These are phyloP conservation scores for Xylariales sp. DNA, from an alignment of 2,329 filamentous ascomycete genomes.

Conservation along the genomic window DNA sequence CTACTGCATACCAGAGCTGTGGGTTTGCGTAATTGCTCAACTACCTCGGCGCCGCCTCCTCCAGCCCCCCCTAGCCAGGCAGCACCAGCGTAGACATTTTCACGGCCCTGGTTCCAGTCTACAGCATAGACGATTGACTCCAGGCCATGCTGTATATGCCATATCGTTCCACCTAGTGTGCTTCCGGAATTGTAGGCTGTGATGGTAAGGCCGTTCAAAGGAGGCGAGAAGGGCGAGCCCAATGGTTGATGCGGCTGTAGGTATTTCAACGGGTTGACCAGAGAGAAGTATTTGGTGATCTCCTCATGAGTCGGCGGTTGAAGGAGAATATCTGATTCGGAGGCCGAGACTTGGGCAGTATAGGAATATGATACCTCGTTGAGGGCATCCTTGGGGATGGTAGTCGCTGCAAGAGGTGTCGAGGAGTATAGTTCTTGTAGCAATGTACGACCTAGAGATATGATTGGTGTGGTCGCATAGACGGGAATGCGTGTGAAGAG, in stretches of 20 bases:
- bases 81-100: slow-evolving; percentile 89
- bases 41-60: slow-evolving; percentile 79
- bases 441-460: slow-evolving; percentile 85
- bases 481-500: slow-evolving; percentile 88
- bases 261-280: slow-evolving; percentile 91
- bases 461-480: slow-evolving; percentile 90
- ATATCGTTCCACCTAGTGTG: slow-evolving; percentile 94
- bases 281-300: slow-evolving; percentile 85
- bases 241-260: slow-evolving; percentile 91
- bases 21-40: slow-evolving; percentile 87
- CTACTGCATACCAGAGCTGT: slow-evolving; percentile 92
- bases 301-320: slow-evolving; percentile 78
- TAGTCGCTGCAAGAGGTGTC: slow-evolving; percentile 79
- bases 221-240: slow-evolving; percentile 80
- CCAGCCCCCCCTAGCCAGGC: slow-evolving; percentile 86
- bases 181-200: slow-evolving; percentile 97
- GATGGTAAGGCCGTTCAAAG: slow-evolving; percentile 85
- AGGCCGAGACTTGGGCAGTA: slow-evolving; percentile 43
- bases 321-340: slow-evolving; percentile 52
- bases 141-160: slow-evolving; percentile 95
- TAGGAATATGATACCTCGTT: slow-evolving; percentile 55
- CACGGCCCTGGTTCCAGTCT: slow-evolving; percentile 96
- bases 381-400: slow-evolving; percentile 70
- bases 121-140: slow-evolving; percentile 97
- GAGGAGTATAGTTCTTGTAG: slow-evolving; percentile 91